Base-by-base conservation (phyloP, 2,329 filamentous ascomycete genomes). In the Hypoxylon sp. region DNA sequence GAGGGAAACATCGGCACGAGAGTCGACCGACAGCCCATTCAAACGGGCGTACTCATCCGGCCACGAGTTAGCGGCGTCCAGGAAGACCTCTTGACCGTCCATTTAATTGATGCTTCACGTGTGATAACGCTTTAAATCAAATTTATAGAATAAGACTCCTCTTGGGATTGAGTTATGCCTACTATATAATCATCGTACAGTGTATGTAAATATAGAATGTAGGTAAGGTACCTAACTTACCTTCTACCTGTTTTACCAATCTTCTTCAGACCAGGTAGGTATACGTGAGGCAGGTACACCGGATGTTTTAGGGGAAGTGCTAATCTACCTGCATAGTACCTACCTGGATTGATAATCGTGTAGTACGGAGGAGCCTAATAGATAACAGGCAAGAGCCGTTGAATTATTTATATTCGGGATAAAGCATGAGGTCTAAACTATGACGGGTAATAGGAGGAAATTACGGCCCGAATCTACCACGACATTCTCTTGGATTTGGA, bases 41-140 rank as follows among this genome's bases (percentile, higher is more conserved):
- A 55, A 50, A 14, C 73, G 73, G 14, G 75, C 76, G 63, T 77
- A 78, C 51, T 73, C 71, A 44, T 75, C 73, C 37, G 62, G 63
- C 22, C 37, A 63, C 10, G 62, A 57, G 57, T 47, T 57, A 8
- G 24, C 14, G 10, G n/a, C 51, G 14, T 70, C 63, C 19, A 56
- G 24, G 1, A 39, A 13, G 8, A 37, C n/a, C 3, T 50, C 53
- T 26, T 67, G 48, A 3, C 37, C 5, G 6, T 63, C 56, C 62
- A 70, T 66, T 14, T 4, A 10, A 14, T 17, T n/a, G 2, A 3
- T 4, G 11, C 4, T 29, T 1, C 10, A 13, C 14, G 14, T 33
- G n/a, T 46, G 35, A 6, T 55, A 33, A 24, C 8, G 14, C 19
- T 55, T 44, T 26, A n/a, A n/a, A 56, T 46, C 10, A 31, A 42